These are phyloP conservation scores for Sphagnum tenellum DNA, from an alignment of 225 moss, liverwort and hornwort species.

Conservation along the genomic window DNA sequence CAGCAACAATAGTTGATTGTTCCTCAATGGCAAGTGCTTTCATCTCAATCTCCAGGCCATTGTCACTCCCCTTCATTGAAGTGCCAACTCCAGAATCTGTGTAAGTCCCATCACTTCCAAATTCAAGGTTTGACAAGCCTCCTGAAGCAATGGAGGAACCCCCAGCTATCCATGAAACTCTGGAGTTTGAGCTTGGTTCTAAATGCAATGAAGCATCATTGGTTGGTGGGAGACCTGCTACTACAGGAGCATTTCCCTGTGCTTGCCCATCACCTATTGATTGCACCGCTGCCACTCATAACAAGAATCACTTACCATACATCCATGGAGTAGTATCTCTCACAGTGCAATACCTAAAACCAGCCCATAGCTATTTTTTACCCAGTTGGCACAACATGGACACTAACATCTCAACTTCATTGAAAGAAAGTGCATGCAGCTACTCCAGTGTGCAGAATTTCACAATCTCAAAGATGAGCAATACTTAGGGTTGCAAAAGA, in stretches of 20 bases:
- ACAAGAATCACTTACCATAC: background rate
- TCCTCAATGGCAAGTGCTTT: constrained; percentile 67
- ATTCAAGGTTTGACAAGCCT: constrained; percentile 59
- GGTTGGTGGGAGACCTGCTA: constrained; percentile 13
- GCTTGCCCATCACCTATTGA: constrained; percentile 64
- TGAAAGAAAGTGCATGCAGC: no score
- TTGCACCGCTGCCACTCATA: constrained; percentile 31
- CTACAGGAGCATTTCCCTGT: constrained; percentile 41
- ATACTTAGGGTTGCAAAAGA: no score
- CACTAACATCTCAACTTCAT: no score
- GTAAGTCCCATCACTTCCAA: constrained; percentile 73
- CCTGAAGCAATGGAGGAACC: constrained; percentile 78
- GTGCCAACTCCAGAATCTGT: constrained; percentile 62
- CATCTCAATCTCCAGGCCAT: constrained; percentile 70
- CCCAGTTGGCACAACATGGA: no score
- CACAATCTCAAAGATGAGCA: no score
- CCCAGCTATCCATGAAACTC: constrained; percentile 68
- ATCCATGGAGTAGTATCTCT: background rate
- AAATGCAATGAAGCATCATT: constrained; percentile 21
- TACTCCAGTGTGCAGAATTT: no score
- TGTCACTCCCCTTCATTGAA: constrained; percentile 68
- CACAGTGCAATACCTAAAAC: no score
- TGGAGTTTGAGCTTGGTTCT: constrained; percentile 51
- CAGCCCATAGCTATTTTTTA: no score
- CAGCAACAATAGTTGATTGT: constrained; percentile 42